Conservation (phyloP, 208 protist species). For the Leishmania guyanensis region DNA sequence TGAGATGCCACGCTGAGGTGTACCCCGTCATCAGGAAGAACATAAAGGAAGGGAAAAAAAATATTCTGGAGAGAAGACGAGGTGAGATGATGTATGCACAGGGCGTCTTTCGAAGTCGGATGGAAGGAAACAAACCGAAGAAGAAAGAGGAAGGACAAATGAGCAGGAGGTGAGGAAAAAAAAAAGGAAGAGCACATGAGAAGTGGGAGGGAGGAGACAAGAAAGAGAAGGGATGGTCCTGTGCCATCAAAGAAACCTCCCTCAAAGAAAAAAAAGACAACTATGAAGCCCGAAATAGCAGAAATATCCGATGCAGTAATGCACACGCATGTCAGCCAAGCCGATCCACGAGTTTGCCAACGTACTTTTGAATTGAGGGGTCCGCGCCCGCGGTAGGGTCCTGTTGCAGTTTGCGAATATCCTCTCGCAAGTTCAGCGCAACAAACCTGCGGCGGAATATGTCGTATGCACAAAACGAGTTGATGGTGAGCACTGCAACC, state of each 20-base stretch:
- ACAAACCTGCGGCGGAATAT: conserved; percentile 74
- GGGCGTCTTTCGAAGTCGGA: background rate
- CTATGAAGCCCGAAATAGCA: conserved; percentile 13
- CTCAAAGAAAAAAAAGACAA: conserved; percentile 9
- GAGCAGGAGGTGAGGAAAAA: background rate
- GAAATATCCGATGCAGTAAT: conserved; percentile 7
- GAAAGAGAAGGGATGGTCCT: background rate
- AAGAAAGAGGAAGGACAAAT: background rate
- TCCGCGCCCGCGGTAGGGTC: conserved; percentile 41
- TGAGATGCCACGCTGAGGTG: background rate
- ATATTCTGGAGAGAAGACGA: background rate
- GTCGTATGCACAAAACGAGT: conserved; percentile 90
- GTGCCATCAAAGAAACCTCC: background rate
- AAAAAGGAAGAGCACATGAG: background rate
- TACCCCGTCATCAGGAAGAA: background rate
- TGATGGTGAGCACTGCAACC: conserved; percentile 89
- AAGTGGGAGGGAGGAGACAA: background rate
- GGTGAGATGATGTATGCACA: background rate
- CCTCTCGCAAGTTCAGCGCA: conserved; percentile 45
- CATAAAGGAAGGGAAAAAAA: background rate
- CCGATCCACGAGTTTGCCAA: conserved; percentile 29
- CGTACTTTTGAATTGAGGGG: conserved; percentile 78
- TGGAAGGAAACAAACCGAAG: background rate
- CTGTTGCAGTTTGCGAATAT: conserved; percentile 62
- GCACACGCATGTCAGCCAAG: conserved; percentile 11